These are phyloP conservation scores for Globisporangium nunn DNA, from an alignment of 352 stramenopile genomes.

Conservation along the genomic window DNA sequence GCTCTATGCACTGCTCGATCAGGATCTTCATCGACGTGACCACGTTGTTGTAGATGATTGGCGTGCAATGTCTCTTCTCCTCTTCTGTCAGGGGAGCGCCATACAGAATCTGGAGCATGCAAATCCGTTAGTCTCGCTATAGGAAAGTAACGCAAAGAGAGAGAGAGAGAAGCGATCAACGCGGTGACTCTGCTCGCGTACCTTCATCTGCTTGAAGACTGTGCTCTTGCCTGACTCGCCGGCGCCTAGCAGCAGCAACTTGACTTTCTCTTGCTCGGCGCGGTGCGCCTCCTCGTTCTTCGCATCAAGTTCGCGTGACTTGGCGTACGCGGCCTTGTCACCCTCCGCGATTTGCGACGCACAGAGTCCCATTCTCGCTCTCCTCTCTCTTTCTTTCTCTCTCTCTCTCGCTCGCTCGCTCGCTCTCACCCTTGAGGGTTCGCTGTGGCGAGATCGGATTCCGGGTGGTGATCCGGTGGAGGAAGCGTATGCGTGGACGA, in stretches of 20 bases:
- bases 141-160: neutral
- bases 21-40: conserved; percentile 89
- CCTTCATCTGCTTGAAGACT: conserved; percentile 92
- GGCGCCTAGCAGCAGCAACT: conserved; percentile 91
- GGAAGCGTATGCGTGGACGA: no score
- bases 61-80: conserved; percentile 80
- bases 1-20: conserved; percentile 78
- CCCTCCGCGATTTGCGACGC: conserved; percentile 47
- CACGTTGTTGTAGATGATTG: conserved; percentile 90
- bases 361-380: conserved; percentile 53
- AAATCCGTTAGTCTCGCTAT: neutral
- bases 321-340: conserved; percentile 58
- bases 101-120: conserved; percentile 72
- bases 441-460: no score
- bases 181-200: conserved; percentile 11
- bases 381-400: conserved; percentile 4
- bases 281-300: conserved; percentile 77
- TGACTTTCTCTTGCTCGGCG: conserved; percentile 90
- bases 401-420: conserved; percentile 5
- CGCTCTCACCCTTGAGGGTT: neutral
- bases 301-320: conserved; percentile 69
- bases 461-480: no score
- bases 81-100: conserved; percentile 79
- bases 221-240: conserved; percentile 95
- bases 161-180: neutral